These are phyloP conservation scores for Russula foetens DNA, from an alignment of 768 basidiomycete genomes.

Conservation along the genomic window DNA sequence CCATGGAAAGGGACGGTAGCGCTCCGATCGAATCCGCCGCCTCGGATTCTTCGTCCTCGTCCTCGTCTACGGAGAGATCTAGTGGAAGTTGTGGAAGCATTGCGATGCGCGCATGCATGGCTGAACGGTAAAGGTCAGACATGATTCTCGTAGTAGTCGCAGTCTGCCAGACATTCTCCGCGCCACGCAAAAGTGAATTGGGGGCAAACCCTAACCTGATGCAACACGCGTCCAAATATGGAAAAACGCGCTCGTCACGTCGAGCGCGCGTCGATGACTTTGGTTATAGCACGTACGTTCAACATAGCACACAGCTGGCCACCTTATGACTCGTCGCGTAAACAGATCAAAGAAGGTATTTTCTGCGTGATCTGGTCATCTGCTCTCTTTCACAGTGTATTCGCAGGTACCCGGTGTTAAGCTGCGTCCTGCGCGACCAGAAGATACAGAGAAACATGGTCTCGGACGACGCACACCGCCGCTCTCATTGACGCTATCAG, in stretches of 20 bases:
- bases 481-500: constrained; percentile 31
- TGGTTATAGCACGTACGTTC: neutral
- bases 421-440: constrained; percentile 53
- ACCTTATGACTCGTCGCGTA: constrained; percentile 32
- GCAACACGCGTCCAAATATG: neutral
- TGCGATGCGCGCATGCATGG: constrained; percentile 64
- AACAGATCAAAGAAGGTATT: constrained; percentile 63
- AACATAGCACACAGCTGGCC: neutral
- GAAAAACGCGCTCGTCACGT: neutral
- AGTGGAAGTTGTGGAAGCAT: constrained; percentile 52
- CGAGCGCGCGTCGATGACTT: neutral
- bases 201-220: constrained; percentile 11
- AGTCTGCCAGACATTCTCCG: no score
- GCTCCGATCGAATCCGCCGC: constrained; percentile 48
- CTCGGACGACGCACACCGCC: constrained; percentile 24
- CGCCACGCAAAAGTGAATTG: no score
- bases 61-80: constrained; percentile 32
- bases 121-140: constrained; percentile 70
- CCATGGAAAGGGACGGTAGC: constrained; percentile 53
- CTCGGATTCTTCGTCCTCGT: constrained; percentile 46
- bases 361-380: neutral
- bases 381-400: neutral
- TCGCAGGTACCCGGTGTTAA: constrained; percentile 74
- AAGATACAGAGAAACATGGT: constrained; percentile 21
- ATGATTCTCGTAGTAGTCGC: constrained; percentile 32